Base-by-base conservation (phyloP, 2,329 filamentous ascomycete species). In the Alternaria arbusti region DNA sequence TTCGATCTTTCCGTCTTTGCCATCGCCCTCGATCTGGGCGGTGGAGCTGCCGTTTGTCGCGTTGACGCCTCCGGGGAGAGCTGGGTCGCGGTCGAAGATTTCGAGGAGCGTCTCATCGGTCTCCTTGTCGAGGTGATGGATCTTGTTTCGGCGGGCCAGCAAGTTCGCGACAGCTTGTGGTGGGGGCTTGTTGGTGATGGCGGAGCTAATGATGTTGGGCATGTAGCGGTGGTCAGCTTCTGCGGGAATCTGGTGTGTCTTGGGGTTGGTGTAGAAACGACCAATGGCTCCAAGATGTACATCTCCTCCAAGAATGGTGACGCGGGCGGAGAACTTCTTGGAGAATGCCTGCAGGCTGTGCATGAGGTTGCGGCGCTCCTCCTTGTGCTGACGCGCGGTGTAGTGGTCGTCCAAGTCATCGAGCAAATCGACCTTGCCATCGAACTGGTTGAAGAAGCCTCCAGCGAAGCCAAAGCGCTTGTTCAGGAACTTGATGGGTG, bases 391-490 rank as follows among this genome's bases (percentile, higher is more conserved):
- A 66, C 89, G 89, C 6, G 94, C 93, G 2, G 95, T 97, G 84
- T 97, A 97, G 72, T 90, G 88, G 71, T 90, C 88, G 70, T 90
- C 88, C 46, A 90, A 75, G 67, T 90, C 88, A 65, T 90, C 88
- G 7, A 90, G 80, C 43, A 90, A 78, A 82, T 90, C 88, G 28
- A 90, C 86, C 54, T 86, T 83, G 43, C 95, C 95, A 72, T 97
- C 95, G 70, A 98, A 97, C 60, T 93, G 87, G 80, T 98, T 98
- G 85, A 98, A 97, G 47, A 97, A 84, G 56, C 89, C 89, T 52
- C 94, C 94, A 5, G 91, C 91, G 47, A 97, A 82, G 60, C 95
- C 95, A 70, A 98, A 97, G 25, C 94, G 89, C 78, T 94, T 92
- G 83, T 97, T 96, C 72, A 97, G 79, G 66, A 98, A 90, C 74